Base-by-base conservation (phyloP, 2,329 filamentous ascomycete species). In the Pseudohalonectria lignicola region DNA sequence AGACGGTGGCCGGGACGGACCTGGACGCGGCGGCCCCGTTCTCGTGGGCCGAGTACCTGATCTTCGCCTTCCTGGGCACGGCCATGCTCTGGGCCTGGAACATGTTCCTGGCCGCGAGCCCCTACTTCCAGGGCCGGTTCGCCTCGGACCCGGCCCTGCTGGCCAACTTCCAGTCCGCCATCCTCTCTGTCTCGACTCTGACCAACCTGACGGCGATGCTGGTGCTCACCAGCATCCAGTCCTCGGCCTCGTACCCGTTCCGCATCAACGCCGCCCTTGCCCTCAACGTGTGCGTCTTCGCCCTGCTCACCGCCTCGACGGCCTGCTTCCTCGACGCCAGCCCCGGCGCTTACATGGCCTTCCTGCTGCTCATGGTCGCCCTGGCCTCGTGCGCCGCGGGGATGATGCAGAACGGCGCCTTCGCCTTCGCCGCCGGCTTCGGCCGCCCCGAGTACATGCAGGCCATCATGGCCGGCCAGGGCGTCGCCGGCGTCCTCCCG, bases 51-150 rank as follows among this genome's bases (percentile, higher is more conserved):
- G 85, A 93, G 56, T 98, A 96, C 61, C 65, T 62, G 49, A 80
- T 94, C 53, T 96, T 96, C 59, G 67, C 82, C 40, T 64, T 94
- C 36, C 67, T 96, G 19, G 92, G 92, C 36, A 71, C 94, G 40
- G 85, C 88, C 37, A 96, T 96, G 92, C 71, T 96, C 32, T 96
- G 90, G 90, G 87, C 90, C 39, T 96, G 90, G 90, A 96, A 96
- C 66, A 95, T 95, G 90, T 95, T 96, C 59, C 76, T 96, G 49
- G 90, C 92, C 33, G 87, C 90, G 8, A 86, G 86, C 2, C 86
- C 90, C 4, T 96, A 96, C 66, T 95, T 96, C 62, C 79, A 88
- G 52, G 70, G 68, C 36, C 86, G 90, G 48, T 94, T 96, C 59
- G 64, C 71, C 33, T 68, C 71, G 43, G 76, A 80, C 54, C 63